Base-by-base conservation (phyloP, 345 rosid genomes). In the Nephelium lappaceum region DNA sequence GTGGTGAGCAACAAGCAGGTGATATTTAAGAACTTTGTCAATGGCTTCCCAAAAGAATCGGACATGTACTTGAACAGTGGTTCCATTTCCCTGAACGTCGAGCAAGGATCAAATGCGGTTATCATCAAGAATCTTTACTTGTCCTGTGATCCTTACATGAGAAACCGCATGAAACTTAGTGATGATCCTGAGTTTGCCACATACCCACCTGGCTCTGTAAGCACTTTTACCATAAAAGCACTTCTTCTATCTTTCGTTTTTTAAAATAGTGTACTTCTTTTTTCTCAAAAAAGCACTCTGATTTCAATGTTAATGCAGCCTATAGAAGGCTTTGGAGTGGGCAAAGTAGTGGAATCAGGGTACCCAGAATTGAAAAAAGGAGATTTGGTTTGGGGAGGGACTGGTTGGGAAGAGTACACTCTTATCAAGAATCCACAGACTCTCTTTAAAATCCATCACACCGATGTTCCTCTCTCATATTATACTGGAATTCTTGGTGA, bases 71-170 rank as follows among this genome's bases (percentile, higher is more conserved):
- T 90, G 63, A 84, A 79, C 0, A 75, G 84, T 5, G 80, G 75
- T 43, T 51, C 79, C 71, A 77, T 84, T 14, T 79, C 78, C 10
- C 84, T 87, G 5, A 80, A 57, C 65, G 73, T 83, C 5, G 76
- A 87, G 0, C 45, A 49, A 3, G 84, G 78, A 0, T 73, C 76
- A 19, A 76, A 81, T 3, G 81, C 74, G 6, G 83, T 87, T n/a
- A 16, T 92, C 42, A 82, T 90, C 60, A 90, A 90, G 86, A 90
- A 89, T 81, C 86, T 90, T 12, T 89, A 80, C 79, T 77, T 90
- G 79, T 90, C 97, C 4, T 89, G 94, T 23, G 94, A 92, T 83
- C 97, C 93, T 0, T 84, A 81, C 81, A 86, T 88, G 89, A 61
- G 89, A 1, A 77, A 72, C 19, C 85, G 83, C 55, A 86, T 86